phyloP scores from a whole-genome alignment of 352 stramenopile genomes.

The Phytophthora palmivora region DNA sequence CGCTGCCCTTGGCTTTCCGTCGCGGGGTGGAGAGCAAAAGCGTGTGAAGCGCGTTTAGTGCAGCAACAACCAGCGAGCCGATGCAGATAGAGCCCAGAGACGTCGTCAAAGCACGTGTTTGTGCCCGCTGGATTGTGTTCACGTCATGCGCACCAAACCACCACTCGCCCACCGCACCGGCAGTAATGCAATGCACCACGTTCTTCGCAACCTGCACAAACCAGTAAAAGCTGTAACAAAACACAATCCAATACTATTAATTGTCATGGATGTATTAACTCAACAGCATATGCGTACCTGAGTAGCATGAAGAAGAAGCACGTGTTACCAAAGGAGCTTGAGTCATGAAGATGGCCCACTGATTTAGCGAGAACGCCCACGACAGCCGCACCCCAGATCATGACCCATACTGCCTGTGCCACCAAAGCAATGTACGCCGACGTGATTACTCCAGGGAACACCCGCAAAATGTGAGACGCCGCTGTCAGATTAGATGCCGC shows the following conservation, averaged over 20 bases:
- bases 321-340: slow-evolving; percentile 69
- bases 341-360: slow-evolving; percentile 55
- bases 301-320: slow-evolving; percentile 89
- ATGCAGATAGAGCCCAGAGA: slow-evolving; percentile 88
- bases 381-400: slow-evolving; percentile 81
- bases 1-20: slow-evolving; percentile 63
- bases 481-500: slow-evolving; percentile 80
- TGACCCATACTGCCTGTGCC: slow-evolving; percentile 71
- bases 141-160: slow-evolving; percentile 81
- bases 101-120: slow-evolving; percentile 70
- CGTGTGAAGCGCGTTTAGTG: slow-evolving; percentile 69
- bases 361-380: slow-evolving; percentile 76
- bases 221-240: slow-evolving; percentile 72
- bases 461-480: slow-evolving; percentile 71
- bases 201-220: slow-evolving; percentile 88
- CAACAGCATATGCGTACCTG: slow-evolving; percentile 46
- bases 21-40: slow-evolving; percentile 73
- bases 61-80: slow-evolving; percentile 80
- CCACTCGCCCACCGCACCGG: slow-evolving; percentile 85
- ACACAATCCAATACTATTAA: neutral
- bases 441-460: slow-evolving; percentile 78
- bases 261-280: neutral
- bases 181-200: slow-evolving; percentile 86
- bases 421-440: slow-evolving; percentile 71
- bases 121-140: slow-evolving; percentile 75